These are phyloP conservation scores for Annulohypoxylon truncatum DNA, from an alignment of 2,329 filamentous ascomycete species.

Conservation along the genomic window DNA sequence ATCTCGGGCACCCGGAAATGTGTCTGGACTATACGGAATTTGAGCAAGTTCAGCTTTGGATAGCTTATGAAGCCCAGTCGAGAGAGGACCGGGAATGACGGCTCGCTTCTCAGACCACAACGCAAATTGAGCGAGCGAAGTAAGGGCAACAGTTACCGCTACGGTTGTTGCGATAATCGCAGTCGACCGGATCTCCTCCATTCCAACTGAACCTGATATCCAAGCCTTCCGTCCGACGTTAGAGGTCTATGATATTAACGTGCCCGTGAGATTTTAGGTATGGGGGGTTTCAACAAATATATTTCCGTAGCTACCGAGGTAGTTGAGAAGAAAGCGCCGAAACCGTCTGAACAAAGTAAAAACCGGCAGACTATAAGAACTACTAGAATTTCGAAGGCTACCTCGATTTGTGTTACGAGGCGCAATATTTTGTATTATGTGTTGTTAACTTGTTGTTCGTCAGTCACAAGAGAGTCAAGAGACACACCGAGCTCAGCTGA, in stretches of 20 bases:
- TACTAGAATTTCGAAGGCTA: not conserved
- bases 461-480: slow-evolving; percentile 8
- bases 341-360: not conserved
- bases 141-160: slow-evolving; percentile 55
- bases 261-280: not conserved
- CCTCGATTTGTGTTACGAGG: not conserved
- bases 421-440: not conserved
- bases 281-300: not conserved
- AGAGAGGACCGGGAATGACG: slow-evolving; percentile 59
- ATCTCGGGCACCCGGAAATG: slow-evolving; percentile 78
- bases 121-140: slow-evolving; percentile 50
- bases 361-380: not conserved
- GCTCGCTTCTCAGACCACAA: slow-evolving; percentile 57
- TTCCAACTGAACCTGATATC: slow-evolving; percentile 22
- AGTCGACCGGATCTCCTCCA: slow-evolving; percentile 50
- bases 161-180: slow-evolving; percentile 56
- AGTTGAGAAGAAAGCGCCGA: not conserved
- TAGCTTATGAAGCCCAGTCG: slow-evolving; percentile 53
- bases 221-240: not conserved
- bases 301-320: not conserved
- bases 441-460: not conserved
- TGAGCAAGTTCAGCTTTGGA: slow-evolving; percentile 53
- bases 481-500: slow-evolving; percentile 27
- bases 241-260: not conserved
- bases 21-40: slow-evolving; percentile 72